Evolutionary conservation across 2,329 filamentous ascomycete species (phyloP).

Genomic region (Elsinoe arachidis): DNA sequence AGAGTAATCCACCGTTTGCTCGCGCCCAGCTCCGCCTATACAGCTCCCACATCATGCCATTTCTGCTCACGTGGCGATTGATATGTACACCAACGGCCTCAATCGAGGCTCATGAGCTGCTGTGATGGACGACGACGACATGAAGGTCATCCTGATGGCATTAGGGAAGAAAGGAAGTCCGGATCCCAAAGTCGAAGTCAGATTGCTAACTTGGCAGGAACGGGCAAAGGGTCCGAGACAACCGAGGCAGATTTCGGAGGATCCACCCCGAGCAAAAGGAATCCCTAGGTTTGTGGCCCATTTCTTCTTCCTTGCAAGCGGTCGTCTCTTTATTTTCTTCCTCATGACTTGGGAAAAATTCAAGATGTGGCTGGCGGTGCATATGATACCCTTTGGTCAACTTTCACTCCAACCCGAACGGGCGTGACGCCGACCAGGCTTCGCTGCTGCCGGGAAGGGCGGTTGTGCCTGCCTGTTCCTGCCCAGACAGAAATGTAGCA

Average conservation of each 20-base stretch:
- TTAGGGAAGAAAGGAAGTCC: background rate
- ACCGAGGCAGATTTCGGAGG: background rate
- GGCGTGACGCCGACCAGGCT: no score
- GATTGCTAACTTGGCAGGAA: conserved; percentile 4
- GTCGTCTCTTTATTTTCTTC: background rate
- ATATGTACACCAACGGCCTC: no score
- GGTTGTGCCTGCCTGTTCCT: no score
- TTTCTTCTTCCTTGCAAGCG: background rate
- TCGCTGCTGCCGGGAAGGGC: no score
- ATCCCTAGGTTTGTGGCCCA: background rate
- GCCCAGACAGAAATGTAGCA: no score
- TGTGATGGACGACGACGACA: background rate
- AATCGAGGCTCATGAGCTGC: background rate
- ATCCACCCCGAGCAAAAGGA: background rate
- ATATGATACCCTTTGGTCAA: no score
- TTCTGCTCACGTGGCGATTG: no score
- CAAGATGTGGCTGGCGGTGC: no score
- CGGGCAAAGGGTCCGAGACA: background rate
- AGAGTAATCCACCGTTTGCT: background rate
- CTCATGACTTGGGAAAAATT: no score
- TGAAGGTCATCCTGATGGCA: background rate
- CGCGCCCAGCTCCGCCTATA: background rate
- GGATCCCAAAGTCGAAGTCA: background rate
- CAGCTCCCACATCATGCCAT: background rate
- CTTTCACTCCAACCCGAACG: no score